phyloP scores from a whole-genome alignment of 2,329 filamentous ascomycete genomes.

The Aspergillus sp. region DNA sequence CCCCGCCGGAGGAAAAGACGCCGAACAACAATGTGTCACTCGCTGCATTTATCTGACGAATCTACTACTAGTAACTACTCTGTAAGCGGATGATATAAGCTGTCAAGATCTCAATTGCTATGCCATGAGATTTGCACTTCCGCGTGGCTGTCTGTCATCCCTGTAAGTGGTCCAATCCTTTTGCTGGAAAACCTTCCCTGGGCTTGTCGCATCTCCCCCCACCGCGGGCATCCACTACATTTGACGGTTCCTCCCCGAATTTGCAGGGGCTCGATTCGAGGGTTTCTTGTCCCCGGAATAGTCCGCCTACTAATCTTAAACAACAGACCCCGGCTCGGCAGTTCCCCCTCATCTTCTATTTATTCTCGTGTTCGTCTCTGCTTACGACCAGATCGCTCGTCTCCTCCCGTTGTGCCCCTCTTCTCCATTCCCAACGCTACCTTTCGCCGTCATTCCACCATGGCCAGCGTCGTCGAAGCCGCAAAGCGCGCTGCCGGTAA shows the following conservation, averaged over 20 bases:
- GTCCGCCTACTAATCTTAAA: slow-evolving; percentile 16
- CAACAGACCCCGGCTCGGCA: slow-evolving; percentile 14
- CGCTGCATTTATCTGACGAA: background rate
- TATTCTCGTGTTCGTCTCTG: slow-evolving; percentile 9
- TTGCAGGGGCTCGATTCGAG: slow-evolving; percentile 6
- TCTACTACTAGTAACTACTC: background rate
- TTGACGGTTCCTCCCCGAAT: slow-evolving; percentile 14
- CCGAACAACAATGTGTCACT: background rate
- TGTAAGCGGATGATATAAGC: background rate
- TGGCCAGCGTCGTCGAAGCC: slow-evolving; percentile 52
- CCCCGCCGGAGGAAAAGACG: slow-evolving; percentile 1
- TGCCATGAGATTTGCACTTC: slow-evolving; percentile 8
- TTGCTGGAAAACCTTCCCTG: background rate
- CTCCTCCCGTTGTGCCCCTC: background rate
- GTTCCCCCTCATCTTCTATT: slow-evolving; percentile 1
- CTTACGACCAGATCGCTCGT: background rate
- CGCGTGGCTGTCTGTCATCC: slow-evolving; percentile 1
- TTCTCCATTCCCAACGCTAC: slow-evolving; percentile 2
- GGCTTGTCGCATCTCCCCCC: background rate
- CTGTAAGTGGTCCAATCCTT: slow-evolving; percentile 11
- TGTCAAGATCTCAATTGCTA: background rate
- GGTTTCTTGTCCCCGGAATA: slow-evolving; percentile 19
- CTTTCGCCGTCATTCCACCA: slow-evolving; percentile 30
- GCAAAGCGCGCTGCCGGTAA: slow-evolving; percentile 63
- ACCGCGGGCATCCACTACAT: slow-evolving; percentile 8